phyloP scores from a whole-genome alignment of 495 filamentous ascomycete genomes.

The Pyrenula massariospora region DNA sequence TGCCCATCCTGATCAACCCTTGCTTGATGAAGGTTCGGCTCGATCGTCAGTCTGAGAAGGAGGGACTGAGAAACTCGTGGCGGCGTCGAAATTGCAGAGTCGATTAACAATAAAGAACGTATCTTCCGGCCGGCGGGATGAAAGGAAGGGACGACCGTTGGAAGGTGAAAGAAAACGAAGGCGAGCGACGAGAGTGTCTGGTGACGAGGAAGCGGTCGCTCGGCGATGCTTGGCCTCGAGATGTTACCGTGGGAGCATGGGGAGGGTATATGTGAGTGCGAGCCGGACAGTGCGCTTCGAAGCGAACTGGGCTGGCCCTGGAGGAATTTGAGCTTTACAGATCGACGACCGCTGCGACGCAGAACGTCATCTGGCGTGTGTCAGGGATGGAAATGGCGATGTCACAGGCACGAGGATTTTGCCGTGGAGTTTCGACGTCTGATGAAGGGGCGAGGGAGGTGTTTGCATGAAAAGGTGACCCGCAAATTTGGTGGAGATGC shows the following conservation, averaged over 20 bases:
- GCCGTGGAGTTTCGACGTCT: not conserved
- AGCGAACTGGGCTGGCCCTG: not conserved
- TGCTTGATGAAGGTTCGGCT: too few relatives aligned
- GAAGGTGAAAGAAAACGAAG: not conserved
- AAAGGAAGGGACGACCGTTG: not conserved
- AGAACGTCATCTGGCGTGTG: not conserved
- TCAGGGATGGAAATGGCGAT: not conserved
- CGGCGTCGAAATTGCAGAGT: not conserved
- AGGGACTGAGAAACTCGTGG: not conserved
- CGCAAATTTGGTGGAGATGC: not conserved
- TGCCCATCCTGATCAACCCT: constrained; percentile 78
- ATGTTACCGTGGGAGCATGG: not conserved
- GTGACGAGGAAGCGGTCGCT: not conserved
- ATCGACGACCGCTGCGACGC: not conserved
- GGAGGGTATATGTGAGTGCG: not conserved
- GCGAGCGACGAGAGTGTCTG: not conserved
- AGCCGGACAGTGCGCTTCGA: not conserved
- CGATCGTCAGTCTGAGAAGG: not conserved
- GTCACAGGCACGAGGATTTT: not conserved
- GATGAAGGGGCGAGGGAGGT: not conserved
- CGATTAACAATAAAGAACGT: not conserved
- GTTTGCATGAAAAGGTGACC: not conserved
- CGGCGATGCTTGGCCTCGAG: not conserved
- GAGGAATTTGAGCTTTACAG: not conserved
- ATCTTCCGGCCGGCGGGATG: not conserved